Evolutionary conservation across 257 asterid genomes (phyloP).

Genomic region (Jaltomata sinuosa): DNA sequence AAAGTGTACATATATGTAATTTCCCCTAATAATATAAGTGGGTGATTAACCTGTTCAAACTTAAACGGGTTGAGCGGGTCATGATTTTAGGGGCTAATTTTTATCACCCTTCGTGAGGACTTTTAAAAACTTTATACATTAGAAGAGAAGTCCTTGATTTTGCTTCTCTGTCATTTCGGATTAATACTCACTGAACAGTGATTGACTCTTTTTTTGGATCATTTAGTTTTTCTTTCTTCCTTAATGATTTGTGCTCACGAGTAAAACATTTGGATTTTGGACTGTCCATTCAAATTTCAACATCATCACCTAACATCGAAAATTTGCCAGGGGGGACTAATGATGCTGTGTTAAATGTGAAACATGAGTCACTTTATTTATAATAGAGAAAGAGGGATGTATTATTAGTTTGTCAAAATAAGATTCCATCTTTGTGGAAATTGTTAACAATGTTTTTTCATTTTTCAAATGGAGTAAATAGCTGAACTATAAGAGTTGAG

Average conservation of each 20-base stretch:
- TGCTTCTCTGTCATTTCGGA: too few relatives aligned
- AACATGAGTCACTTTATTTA: neutral
- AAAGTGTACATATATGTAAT: too few relatives aligned
- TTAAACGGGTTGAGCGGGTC: too few relatives aligned
- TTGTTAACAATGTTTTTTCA: neutral
- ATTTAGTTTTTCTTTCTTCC: too few relatives aligned
- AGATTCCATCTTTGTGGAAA: neutral
- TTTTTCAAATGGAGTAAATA: neutral
- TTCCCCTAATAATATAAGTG: too few relatives aligned
- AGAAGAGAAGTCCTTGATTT: too few relatives aligned
- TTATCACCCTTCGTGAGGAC: too few relatives aligned
- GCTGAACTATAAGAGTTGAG: neutral
- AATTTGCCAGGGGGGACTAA: neutral
- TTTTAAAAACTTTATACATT: too few relatives aligned
- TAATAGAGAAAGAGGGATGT: neutral
- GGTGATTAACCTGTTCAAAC: neutral
- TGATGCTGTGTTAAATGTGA: neutral
- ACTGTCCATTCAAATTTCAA: neutral
- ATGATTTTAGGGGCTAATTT: too few relatives aligned
- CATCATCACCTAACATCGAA: neutral
- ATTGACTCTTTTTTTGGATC: too few relatives aligned
- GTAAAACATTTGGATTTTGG: neutral
- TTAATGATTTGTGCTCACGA: neutral
- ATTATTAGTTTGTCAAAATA: neutral
- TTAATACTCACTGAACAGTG: too few relatives aligned